Percentiles rank a stretch among this genome's conserved stretches.
phyloP scores from a whole-genome alignment of 306 rosid genomes.

The Inga laurina region DNA sequence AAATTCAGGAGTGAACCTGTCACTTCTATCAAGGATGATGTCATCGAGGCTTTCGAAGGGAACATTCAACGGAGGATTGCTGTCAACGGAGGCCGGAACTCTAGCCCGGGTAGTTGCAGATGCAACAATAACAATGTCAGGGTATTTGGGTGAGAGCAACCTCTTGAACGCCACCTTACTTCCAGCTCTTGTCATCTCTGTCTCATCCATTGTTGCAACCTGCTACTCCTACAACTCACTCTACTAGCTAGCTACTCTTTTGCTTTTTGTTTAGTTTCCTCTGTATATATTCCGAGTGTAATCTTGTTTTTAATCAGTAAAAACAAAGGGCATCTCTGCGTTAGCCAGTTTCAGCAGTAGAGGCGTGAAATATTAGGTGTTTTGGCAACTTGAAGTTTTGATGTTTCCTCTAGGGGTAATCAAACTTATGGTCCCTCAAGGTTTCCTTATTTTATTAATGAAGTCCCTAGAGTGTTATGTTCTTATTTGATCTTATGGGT shows the following conservation, averaged over 20 bases:
- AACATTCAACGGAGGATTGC: conserved; percentile 80
- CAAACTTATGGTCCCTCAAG: neutral
- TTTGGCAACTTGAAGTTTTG: neutral
- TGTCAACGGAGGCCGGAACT: conserved; percentile 90
- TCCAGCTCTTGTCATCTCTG: conserved; percentile 69
- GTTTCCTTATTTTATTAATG: neutral
- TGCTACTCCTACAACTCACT: conserved; percentile 84
- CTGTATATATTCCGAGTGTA: conserved; percentile 28
- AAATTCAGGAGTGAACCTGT: conserved; percentile 78
- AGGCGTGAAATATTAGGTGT: neutral
- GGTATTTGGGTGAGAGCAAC: conserved; percentile 58
- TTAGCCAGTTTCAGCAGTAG: neutral
- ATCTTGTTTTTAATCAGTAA: conserved; percentile 5
- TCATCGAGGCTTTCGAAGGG: conserved; percentile 84
- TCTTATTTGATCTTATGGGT: too few relatives aligned
- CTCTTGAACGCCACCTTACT: conserved; percentile 68
- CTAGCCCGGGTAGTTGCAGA: conserved; percentile 90
- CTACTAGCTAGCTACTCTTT: conserved; percentile 52
- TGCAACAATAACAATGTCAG: conserved; percentile 77
- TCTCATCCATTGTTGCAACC: conserved; percentile 75
- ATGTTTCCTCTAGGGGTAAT: neutral
- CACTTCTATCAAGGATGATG: conserved; percentile 82
- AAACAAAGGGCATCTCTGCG: neutral
- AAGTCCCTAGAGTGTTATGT: neutral
- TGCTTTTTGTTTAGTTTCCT: neutral